Evolutionary conservation across 805 yeast genomes (phyloP), one percentile per base, ranked within the genome.

Genomic region (Cyberlindnera mycetangii): DNA sequence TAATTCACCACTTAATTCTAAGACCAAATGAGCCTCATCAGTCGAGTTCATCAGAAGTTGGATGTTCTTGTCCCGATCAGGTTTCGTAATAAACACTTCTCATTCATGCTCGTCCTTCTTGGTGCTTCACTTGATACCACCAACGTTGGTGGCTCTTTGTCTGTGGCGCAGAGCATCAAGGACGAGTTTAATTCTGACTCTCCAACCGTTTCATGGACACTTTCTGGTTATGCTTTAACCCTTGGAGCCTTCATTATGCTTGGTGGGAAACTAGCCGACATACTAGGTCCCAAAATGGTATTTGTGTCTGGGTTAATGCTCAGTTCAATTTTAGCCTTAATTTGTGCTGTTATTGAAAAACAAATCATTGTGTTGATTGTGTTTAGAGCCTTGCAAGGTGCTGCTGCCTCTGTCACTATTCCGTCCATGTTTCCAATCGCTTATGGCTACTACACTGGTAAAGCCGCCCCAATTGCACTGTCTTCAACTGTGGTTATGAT

Each of bases 331-430:
- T 53, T 55, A 28, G 55, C 69, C 3, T 53, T 72, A 17, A 50
- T 72, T 4, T 51, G 61, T 49, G 76, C 74, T 1, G 52, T 61
- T 6, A 64, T 71, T 39, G 61, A 61, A 11, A 57, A 65, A 9
- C 58, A 33, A 4, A 51, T 58, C 41, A 65, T 59, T 35, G 71
- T 60, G 1, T 52, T 72, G 34, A 67, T 71, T 40, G 64, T 73
- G 0, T 63, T 73, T 44, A 59, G 77, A 46, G 75, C 75, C 3
- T 42, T 73, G 1, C 78, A 72, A 51, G 78, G 77, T 17, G 53
- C 71, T 9, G 64, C 69, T 16, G 78, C 69, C 4, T 66, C 77
- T 2, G 62, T 68, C 4, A 43, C 67, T 12, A 57, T 74, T 14
- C 78, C 77, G 2, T 53, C 65, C 9, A 52, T 66, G 11, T 66